These are phyloP conservation scores for Cinnamomum chago DNA, from an alignment of 164 flowering plant species.

Conservation along the genomic window DNA sequence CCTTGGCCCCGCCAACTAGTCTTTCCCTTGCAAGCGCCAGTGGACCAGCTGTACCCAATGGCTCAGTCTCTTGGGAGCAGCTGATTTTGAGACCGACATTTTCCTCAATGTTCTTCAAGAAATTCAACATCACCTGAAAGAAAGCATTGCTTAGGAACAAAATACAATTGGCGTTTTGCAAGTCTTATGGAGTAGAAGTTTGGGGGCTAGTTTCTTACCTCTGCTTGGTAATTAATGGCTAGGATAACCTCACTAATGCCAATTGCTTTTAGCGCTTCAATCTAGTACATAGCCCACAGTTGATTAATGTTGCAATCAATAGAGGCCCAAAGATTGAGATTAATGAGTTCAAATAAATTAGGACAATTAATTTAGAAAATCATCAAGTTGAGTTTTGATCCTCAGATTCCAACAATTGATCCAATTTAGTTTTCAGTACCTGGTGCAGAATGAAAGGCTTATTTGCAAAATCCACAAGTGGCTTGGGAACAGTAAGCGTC, in stretches of 20 bases:
- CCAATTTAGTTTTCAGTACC: not conserved
- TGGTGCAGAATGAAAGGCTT: not conserved
- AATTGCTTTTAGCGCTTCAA: conserved; percentile 83
- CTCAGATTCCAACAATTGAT: not conserved
- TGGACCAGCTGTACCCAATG: conserved; percentile 30
- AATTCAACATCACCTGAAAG: conserved; percentile 26
- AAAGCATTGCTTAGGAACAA: not conserved
- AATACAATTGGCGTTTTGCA: not conserved
- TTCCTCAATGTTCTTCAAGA: conserved; percentile 20
- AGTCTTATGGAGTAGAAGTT: not conserved
- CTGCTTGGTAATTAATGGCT: conserved; percentile 95
- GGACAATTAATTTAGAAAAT: no score
- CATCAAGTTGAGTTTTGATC: not conserved
- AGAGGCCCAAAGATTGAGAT: not conserved
- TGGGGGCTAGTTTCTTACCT: conserved; percentile 37
- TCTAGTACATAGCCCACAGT: conserved; percentile 27
- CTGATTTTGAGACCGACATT: conserved; percentile 24
- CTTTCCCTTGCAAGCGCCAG: conserved; percentile 23
- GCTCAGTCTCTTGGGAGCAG: conserved; percentile 27
- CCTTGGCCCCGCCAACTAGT: conserved; percentile 16
- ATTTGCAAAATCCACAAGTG: not conserved
- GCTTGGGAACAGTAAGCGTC: not conserved
- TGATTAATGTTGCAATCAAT: not conserved
- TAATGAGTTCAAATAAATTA: not conserved
- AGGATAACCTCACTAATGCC: conserved; percentile 92